These are phyloP conservation scores for Gliomastix tumulicola DNA, from an alignment of 2,329 filamentous ascomycete genomes.

Conservation along the genomic window DNA sequence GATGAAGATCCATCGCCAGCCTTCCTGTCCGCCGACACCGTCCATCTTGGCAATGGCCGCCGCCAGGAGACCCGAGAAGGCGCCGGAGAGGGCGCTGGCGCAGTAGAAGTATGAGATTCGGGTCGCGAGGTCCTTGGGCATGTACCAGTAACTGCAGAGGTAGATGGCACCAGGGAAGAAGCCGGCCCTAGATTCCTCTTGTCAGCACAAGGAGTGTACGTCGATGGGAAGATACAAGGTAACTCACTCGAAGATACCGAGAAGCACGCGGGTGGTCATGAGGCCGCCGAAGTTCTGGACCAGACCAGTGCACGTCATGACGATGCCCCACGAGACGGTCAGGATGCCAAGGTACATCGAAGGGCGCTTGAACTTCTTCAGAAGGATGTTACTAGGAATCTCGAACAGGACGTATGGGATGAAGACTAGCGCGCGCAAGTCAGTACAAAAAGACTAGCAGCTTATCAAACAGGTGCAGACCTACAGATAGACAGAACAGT, in stretches of 20 bases:
- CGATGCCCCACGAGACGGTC: conserved; percentile 33
- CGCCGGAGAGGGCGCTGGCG: conserved; percentile 11
- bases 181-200: conserved; percentile 9
- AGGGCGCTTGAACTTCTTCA: conserved; percentile 55
- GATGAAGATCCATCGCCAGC: conserved; percentile 16
- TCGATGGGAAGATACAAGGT: too few relatives aligned
- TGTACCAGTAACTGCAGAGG: conserved; percentile 20
- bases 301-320: conserved; percentile 44
- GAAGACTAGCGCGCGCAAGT: too few relatives aligned
- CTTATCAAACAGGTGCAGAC: too few relatives aligned
- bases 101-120: conserved; percentile 20
- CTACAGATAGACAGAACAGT: conserved; percentile 26
- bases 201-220: conserved; percentile 44
- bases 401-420: conserved; percentile 70
- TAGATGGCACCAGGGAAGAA: conserved; percentile 20
- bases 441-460: too few relatives aligned
- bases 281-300: conserved; percentile 39
- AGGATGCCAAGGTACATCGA: conserved; percentile 24
- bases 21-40: conserved; percentile 7
- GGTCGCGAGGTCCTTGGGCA: conserved; percentile 15
- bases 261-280: conserved; percentile 42
- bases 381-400: conserved; percentile 66
- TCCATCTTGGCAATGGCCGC: conserved; percentile 14
- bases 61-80: conserved; percentile 12
- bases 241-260: conserved; percentile 52